Conservation (phyloP, 2,329 filamentous ascomycete genomes). For the Nemania bipapillata region DNA sequence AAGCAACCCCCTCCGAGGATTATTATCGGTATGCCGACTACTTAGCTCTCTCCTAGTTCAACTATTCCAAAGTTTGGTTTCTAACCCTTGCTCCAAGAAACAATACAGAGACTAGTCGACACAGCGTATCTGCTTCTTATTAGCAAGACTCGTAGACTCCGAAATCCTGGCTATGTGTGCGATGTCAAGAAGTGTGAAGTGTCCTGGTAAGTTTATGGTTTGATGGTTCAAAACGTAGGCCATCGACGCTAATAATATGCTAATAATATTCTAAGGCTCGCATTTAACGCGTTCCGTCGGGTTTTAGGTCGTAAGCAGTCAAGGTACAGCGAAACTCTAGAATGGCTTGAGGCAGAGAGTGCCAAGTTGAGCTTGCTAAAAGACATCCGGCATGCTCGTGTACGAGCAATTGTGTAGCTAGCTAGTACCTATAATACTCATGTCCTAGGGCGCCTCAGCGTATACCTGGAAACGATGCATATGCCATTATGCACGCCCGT, state of each 20-base stretch:
- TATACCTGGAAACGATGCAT: neutral
- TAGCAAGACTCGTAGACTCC: constrained; percentile 59
- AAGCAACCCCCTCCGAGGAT: constrained; percentile 69
- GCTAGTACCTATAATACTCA: neutral
- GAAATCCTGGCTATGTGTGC: constrained; percentile 66
- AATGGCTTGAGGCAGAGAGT: constrained; percentile 71
- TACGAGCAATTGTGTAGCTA: constrained; percentile 35
- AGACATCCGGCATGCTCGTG: constrained; percentile 47
- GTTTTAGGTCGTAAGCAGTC: constrained; percentile 79
- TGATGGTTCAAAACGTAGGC: neutral
- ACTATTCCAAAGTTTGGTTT: neutral
- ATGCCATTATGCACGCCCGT: neutral
- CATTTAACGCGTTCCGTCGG: constrained; percentile 73
- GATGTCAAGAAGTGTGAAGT: constrained; percentile 69
- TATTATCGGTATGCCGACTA: constrained; percentile 67
- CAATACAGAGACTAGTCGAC: constrained; percentile 72
- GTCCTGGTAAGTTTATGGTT: constrained; percentile 63
- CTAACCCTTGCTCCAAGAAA: constrained; percentile 57
- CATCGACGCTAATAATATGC: constrained; percentile 30
- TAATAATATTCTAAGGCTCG: constrained; percentile 63
- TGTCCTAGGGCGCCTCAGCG: neutral
- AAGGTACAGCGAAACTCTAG: constrained; percentile 70
- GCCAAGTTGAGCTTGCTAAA: constrained; percentile 54
- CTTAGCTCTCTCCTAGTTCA: neutral
- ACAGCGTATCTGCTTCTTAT: constrained; percentile 73